phyloP scores from a whole-genome alignment of 306 rosid genomes.

The Erythrophleum fordii region DNA sequence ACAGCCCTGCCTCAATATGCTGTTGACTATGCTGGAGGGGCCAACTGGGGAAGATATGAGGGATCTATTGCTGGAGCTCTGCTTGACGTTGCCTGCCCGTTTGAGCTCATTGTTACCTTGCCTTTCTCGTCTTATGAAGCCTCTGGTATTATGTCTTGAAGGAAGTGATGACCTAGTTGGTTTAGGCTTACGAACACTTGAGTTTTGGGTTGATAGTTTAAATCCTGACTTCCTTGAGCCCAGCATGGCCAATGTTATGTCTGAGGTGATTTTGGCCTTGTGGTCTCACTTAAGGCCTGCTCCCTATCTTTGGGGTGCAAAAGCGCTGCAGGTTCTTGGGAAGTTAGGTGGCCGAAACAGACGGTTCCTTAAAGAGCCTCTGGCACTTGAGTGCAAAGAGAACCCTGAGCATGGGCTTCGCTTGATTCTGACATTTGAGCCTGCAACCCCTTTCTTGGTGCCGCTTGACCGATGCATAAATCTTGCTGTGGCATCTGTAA shows the following conservation, averaged over 20 bases:
- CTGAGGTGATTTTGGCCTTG: conserved; percentile 88
- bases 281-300: conserved; percentile 97
- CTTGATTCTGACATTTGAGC: conserved; percentile 97
- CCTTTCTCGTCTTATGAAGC: conserved; percentile 96
- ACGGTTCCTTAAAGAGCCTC: conserved; percentile 96
- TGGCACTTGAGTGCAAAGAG: conserved; percentile 95
- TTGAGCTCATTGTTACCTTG: conserved; percentile 90
- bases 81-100: conserved; percentile 98
- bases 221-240: conserved; percentile 99
- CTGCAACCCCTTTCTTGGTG: conserved; percentile 96
- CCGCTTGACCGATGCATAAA: conserved; percentile 98
- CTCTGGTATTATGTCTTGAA: conserved; percentile 88
- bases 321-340: conserved; percentile 97
- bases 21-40: conserved; percentile 95
- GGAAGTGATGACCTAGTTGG: conserved; percentile 93
- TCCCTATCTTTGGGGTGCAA: conserved; percentile 95
- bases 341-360: conserved; percentile 98
- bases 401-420: conserved; percentile 98
- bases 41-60: conserved; percentile 96
- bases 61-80: conserved; percentile 91
- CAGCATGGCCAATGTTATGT: conserved; percentile 94
- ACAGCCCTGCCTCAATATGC: conserved; percentile 97
- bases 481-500: conserved; percentile 90
- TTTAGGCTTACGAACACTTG: conserved; percentile 93
- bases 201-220: conserved; percentile 98